Evolutionary conservation across 192 early-diverging fungal genomes (phyloP), one percentile per base, ranked within the genome.

Genomic region (Phycomyces nitens): DNA sequence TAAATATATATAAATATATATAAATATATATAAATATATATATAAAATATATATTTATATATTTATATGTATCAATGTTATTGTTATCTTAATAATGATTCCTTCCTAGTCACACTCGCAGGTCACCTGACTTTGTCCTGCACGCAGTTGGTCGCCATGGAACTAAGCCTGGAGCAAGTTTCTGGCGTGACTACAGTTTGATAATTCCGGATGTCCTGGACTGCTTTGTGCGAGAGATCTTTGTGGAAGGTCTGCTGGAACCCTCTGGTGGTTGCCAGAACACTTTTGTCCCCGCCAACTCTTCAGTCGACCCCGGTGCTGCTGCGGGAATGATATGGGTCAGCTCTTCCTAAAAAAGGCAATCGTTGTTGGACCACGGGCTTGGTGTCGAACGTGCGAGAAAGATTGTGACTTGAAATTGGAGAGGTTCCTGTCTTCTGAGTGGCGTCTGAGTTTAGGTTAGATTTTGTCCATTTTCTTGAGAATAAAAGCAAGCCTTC

Each of bases 151-250:
- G 71, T n/a, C 53, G 63, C n/a, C 61, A 73, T 60, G 65, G 64
- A 18, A 41, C 56, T 15, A 21, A 47, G 5, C 23, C 60, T 12
- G 65, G 71, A 14, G 60, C 65, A 4, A 59, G 60, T 49, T 73
- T 73, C 29, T 73, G 71, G 71, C 40, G 71, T 42, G 71, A 73
- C 21, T 73, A 73, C 29, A 73, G 55, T 24, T 27, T 73, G 0
- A 67, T n/a, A 24, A 63, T 68, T 16, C 59, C 65, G 2, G 71
- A 53, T 6, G 49, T 63, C 5, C 12, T 73, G 11, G 54, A 73
- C 24, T 73, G 71, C 44, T 67, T 64, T 55, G 67, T 73, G 29
- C 54, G 71, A 10, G 71, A 73, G 42, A 73, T 38, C 7, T 73
- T 73, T 69, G 55, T 62, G 14, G 26, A 56, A 21, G 60, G 60